These are phyloP conservation scores for Suillus subluteus DNA, from an alignment of 768 basidiomycete species.

Conservation along the genomic window DNA sequence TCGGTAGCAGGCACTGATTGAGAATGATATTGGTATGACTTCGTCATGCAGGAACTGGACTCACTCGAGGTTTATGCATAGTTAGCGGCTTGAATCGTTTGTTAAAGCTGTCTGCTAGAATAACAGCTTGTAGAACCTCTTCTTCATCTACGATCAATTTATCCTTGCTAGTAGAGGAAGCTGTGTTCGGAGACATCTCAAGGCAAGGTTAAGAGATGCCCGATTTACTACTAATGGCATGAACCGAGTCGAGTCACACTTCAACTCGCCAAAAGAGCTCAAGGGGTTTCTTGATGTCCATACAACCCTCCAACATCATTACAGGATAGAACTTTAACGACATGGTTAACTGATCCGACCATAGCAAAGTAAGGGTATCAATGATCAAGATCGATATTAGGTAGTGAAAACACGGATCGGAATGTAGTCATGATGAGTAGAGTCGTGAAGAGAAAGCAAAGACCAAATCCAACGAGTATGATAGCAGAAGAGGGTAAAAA, in stretches of 20 bases:
- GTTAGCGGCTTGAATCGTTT: slow-evolving; percentile 92
- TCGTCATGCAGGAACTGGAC: slow-evolving; percentile 29
- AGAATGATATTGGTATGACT: slow-evolving; percentile 22
- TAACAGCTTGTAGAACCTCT: slow-evolving; percentile 90
- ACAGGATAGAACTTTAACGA: slow-evolving; percentile 36
- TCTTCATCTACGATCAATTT: slow-evolving; percentile 73
- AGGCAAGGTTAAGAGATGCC: slow-evolving; percentile 16
- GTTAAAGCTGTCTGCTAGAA: slow-evolving; percentile 97
- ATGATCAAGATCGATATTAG: slow-evolving; percentile 70
- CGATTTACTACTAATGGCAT: slow-evolving; percentile 7
- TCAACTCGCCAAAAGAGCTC: background rate
- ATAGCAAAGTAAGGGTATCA: slow-evolving; percentile 49
- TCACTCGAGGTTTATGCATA: slow-evolving; percentile 81
- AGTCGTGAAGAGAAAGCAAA: slow-evolving; percentile 59
- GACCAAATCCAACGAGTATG: slow-evolving; percentile 64
- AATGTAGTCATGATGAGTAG: slow-evolving; percentile 59
- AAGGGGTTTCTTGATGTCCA: background rate
- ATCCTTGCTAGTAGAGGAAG: slow-evolving; percentile 55
- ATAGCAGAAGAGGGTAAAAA: slow-evolving; percentile 39
- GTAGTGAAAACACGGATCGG: slow-evolving; percentile 60
- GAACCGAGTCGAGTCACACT: slow-evolving; percentile 29
- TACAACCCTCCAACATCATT: slow-evolving; percentile 28
- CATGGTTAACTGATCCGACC: slow-evolving; percentile 36
- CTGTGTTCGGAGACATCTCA: slow-evolving; percentile 71
- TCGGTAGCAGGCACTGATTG: slow-evolving; percentile 82